A percentile compares a stretch with the other conserved stretches of the same genome.
phyloP scores from a whole-genome alignment of 1,139 yeast genomes.

The Yamadazyma aaseri region DNA sequence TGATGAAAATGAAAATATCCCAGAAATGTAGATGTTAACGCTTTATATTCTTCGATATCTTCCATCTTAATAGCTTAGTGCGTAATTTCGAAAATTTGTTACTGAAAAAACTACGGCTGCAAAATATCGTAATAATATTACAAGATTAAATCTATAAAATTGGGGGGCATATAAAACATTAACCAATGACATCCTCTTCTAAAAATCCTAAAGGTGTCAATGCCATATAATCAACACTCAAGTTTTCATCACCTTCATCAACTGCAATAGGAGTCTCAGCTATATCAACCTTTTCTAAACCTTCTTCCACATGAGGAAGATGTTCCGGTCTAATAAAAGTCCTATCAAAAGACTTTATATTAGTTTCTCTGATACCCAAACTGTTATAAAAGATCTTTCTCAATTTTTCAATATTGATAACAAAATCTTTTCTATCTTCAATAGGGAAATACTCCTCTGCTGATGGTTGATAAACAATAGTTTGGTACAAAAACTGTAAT shows the following conservation, averaged over 20 bases:
- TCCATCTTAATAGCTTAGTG: too few relatives aligned
- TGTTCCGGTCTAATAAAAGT: constrained; percentile 28
- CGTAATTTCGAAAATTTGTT: too few relatives aligned
- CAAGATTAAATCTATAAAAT: too few relatives aligned
- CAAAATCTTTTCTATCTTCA: constrained; percentile 26
- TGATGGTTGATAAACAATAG: constrained; percentile 26
- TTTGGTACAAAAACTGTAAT: constrained; percentile 17
- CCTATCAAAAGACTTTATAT: constrained; percentile 25
- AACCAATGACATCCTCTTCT: constrained; percentile 11
- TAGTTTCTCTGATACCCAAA: constrained; percentile 27
- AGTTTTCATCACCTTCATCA: constrained; percentile 5
- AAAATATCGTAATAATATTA: too few relatives aligned
- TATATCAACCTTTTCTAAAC: constrained; percentile 2
- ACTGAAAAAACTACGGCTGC: too few relatives aligned
- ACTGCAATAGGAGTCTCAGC: constrained; percentile 3
- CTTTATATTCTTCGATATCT: constrained; percentile 35
- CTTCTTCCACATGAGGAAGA: constrained; percentile 25
- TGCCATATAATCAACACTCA: constrained; percentile 17
- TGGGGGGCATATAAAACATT: too few relatives aligned
- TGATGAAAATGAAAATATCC: constrained; percentile 35
- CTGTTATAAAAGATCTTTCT: constrained; percentile 26
- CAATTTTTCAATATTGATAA: constrained; percentile 25
- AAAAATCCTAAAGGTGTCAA: constrained; percentile 20
- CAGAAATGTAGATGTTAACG: constrained; percentile 39
- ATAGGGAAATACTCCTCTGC: constrained; percentile 28